Conservation (phyloP, 768 basidiomycete genomes). For the Russula ochroleuca region DNA sequence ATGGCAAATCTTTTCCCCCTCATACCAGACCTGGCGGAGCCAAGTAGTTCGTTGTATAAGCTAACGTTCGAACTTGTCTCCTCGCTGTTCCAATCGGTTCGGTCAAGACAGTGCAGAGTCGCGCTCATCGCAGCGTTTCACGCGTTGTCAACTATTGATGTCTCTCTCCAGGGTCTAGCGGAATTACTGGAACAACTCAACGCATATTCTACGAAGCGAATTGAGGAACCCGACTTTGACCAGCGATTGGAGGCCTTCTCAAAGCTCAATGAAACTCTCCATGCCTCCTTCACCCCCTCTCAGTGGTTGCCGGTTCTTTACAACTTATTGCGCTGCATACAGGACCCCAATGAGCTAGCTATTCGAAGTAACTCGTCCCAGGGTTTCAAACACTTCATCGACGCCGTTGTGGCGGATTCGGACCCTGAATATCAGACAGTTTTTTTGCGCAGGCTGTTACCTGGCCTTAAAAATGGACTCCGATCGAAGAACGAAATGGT, state of each 20-base stretch:
- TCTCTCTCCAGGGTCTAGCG: conserved; percentile 46
- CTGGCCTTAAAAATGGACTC: conserved; percentile 75
- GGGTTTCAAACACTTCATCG: conserved; percentile 73
- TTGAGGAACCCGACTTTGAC: conserved; percentile 94
- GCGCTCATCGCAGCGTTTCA: conserved; percentile 65
- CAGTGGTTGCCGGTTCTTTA: conserved; percentile 79
- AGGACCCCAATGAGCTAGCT: conserved; percentile 84
- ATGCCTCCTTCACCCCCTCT: conserved; percentile 45
- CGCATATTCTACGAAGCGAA: conserved; percentile 73
- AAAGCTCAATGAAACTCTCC: conserved; percentile 62
- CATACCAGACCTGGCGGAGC: conserved; percentile 55
- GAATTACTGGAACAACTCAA: conserved; percentile 67
- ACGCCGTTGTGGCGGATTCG: conserved; percentile 44
- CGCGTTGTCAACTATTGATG: conserved; percentile 45
- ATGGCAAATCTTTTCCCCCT: conserved; percentile 60
- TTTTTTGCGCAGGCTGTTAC: conserved; percentile 64
- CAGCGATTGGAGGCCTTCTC: conserved; percentile 73
- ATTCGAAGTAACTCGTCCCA: conserved; percentile 78
- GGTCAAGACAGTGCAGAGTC: conserved; percentile 64
- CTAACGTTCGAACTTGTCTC: conserved; percentile 66
- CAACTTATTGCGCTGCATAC: conserved; percentile 80
- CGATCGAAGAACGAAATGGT: conserved; percentile 80
- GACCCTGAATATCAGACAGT: conserved; percentile 46
- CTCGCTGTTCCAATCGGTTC: conserved; percentile 70
- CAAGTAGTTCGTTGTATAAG: conserved; percentile 41